Percentiles rank a stretch among this genome's conserved stretches.
phyloP scores from a whole-genome alignment of 805 yeast genomes.

The Ogataea methanolica region DNA sequence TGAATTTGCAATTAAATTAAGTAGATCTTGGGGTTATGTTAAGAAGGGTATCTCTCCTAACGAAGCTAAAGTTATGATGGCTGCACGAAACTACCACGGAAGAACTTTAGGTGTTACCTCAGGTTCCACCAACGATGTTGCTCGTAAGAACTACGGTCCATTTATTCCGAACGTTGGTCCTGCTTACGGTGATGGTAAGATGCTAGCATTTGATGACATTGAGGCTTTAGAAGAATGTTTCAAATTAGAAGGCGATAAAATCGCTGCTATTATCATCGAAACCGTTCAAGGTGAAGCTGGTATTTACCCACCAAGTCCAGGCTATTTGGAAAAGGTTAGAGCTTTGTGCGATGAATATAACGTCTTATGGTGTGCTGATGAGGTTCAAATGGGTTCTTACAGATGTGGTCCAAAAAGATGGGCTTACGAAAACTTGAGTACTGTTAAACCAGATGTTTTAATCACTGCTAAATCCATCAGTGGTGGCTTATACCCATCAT shows the following conservation, averaged over 20 bases:
- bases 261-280: constrained; percentile 34
- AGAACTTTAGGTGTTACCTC: constrained; percentile 37
- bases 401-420: constrained; percentile 32
- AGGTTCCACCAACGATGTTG: constrained; percentile 29
- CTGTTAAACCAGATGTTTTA: constrained; percentile 23
- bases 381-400: constrained; percentile 34
- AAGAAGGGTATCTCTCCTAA: constrained; percentile 24
- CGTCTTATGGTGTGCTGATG: constrained; percentile 32
- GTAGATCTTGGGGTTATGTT: constrained; percentile 29
- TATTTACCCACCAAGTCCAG: constrained; percentile 31
- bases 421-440: constrained; percentile 31
- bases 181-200: constrained; percentile 27
- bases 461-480: constrained; percentile 26
- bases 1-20: constrained; percentile 36
- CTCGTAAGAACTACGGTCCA: constrained; percentile 31
- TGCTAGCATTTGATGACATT: constrained; percentile 24
- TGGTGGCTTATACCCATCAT: constrained; percentile 27
- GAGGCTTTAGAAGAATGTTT: constrained; percentile 25
- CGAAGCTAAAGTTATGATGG: constrained; percentile 29
- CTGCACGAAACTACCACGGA: constrained; percentile 35
- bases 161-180: constrained; percentile 28
- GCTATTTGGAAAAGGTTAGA: constrained; percentile 28
- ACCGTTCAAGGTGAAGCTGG: constrained; percentile 40
- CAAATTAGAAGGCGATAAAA: constrained; percentile 24
- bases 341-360: constrained; percentile 29